phyloP scores from a whole-genome alignment of 495 filamentous ascomycete genomes.

The Tuber brumale region DNA sequence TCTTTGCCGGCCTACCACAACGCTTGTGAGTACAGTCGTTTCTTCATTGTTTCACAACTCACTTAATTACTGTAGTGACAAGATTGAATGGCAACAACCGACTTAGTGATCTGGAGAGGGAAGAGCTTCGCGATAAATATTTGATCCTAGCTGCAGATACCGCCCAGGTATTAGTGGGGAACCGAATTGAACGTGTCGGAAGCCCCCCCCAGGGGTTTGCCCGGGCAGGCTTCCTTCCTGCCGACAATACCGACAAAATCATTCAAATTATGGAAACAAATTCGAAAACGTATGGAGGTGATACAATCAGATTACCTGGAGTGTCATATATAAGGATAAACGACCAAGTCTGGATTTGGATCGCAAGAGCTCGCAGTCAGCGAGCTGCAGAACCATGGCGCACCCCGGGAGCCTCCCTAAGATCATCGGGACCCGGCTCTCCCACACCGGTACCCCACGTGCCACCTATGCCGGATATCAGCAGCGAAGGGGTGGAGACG shows the following conservation, averaged over 20 bases:
- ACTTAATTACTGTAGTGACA: neutral
- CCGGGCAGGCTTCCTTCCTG: neutral
- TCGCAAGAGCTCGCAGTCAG: neutral
- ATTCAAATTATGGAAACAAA: neutral
- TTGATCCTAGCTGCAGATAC: neutral
- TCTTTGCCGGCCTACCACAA: neutral
- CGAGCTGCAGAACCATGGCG: neutral
- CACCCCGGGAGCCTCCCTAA: neutral
- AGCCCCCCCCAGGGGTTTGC: neutral
- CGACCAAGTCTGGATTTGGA: neutral
- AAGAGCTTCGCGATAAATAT: constrained; percentile 1
- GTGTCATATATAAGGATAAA: neutral
- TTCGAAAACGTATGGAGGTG: constrained; percentile 1
- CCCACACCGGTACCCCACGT: neutral
- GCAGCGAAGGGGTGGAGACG: neutral
- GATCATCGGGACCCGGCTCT: no score
- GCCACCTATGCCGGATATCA: neutral
- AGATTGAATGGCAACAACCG: neutral
- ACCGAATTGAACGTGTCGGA: neutral
- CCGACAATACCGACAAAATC: neutral
- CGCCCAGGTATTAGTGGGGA: neutral
- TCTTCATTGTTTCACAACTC: neutral
- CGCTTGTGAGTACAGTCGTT: neutral
- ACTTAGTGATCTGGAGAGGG: neutral
- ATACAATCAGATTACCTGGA: neutral